Base-by-base conservation (phyloP, 2,329 filamentous ascomycete species). In the Epichloe uncinata region DNA sequence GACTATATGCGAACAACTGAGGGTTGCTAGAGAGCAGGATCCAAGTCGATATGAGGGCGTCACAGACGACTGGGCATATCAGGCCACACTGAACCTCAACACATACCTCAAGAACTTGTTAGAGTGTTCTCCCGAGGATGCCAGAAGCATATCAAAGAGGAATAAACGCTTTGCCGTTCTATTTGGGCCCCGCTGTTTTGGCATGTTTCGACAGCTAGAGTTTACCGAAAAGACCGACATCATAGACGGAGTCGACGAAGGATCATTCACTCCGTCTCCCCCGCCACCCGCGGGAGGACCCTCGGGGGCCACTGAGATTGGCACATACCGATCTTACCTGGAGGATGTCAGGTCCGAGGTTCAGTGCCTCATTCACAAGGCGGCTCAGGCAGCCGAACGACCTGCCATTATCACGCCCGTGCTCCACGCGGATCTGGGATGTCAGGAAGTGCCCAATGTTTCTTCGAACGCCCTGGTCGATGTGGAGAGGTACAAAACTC, bases 111-210 rank as follows among this genome's bases (percentile, higher is more conserved):
- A 68, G 34, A 75, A 80, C 51, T 63, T 74, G 5, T 64, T 74
- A 3, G 66, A 70, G 26, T 61, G 61, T 1, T 60, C 62, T 2
- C 61, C 62, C 1, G 63, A 65, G 36, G 64, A 66, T 8, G 60
- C 60, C 0, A 64, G 72, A 42, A 73, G 65, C 46, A 78, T 81
- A 36, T 75, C 75, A 2, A 74, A 73, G 48, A 65, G 76, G 1
- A 81, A 81, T 55, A 79, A 79, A 58, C 70, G 73, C 13, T 80
- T 79, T 49, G 63, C 65, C 26, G 71, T 78, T 2, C 66, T 77
- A 6, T 79, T 80, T 50, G 73, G 75, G 0, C 66, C 67, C 4
- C 69, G 72, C 4, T 74, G 74, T 47, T 70, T 73, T 43, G 58
- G 62, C 20, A 66, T 80, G 12, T 75, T 79, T 55, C 63, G 62